phyloP scores from a whole-genome alignment of 2,329 filamentous ascomycete genomes.

The Pseudogymnoascus sp. region DNA sequence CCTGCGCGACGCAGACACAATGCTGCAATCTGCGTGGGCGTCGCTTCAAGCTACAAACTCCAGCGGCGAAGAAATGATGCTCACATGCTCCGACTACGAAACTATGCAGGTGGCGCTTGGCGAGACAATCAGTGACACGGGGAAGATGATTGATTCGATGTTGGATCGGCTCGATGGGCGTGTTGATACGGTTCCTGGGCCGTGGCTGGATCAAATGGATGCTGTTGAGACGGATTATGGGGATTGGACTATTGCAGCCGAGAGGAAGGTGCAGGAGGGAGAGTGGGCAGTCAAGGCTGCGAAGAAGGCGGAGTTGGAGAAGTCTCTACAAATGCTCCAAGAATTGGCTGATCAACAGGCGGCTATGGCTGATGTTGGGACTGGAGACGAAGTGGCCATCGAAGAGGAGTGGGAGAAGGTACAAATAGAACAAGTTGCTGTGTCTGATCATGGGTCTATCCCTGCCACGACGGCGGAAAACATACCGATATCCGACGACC shows the following conservation, averaged over 20 bases:
- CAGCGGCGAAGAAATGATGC: slow-evolving; percentile 13
- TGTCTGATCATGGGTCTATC: neutral
- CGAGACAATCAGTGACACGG: slow-evolving; percentile 62
- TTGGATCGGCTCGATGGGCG: slow-evolving; percentile 80
- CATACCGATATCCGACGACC: neutral
- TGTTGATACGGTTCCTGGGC: slow-evolving; percentile 75
- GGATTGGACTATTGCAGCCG: slow-evolving; percentile 73
- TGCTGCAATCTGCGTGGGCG: slow-evolving; percentile 61
- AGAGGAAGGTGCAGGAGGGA: slow-evolving; percentile 64
- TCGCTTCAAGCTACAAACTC: neutral
- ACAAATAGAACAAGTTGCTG: neutral
- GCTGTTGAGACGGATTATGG: slow-evolving; percentile 69
- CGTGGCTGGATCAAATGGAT: slow-evolving; percentile 86
- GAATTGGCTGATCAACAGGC: slow-evolving; percentile 16
- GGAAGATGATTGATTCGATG: slow-evolving; percentile 72
- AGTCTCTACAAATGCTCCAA: slow-evolving; percentile 25
- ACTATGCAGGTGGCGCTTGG: slow-evolving; percentile 60
- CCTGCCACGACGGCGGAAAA: neutral
- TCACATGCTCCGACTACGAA: slow-evolving; percentile 32
- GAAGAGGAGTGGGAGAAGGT: slow-evolving; percentile 17
- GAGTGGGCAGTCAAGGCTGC: slow-evolving; percentile 41
- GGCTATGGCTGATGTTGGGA: slow-evolving; percentile 12
- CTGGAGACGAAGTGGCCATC: slow-evolving; percentile 8
- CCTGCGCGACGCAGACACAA: slow-evolving; percentile 59
- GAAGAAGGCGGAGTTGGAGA: slow-evolving; percentile 26